Conservation (phyloP, 148 eudicot species). For the Camellia lanceoleosa region DNA sequence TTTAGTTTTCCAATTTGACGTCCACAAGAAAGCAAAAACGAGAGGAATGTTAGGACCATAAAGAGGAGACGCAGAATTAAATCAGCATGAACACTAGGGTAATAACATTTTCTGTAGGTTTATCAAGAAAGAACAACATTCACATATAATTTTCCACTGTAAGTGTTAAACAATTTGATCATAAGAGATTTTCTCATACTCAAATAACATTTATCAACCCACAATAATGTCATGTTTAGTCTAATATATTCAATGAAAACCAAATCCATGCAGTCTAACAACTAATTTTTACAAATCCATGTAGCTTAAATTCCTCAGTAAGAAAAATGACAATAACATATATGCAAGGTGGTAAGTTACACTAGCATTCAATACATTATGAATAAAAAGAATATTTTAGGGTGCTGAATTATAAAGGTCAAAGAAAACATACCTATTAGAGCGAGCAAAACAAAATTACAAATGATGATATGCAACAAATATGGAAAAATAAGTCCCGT, state of each 20-base stretch:
- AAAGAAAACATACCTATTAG: too few relatives aligned
- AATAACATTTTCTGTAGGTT: background rate
- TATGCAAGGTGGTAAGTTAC: background rate
- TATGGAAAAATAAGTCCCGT: background rate
- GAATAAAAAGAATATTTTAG: background rate
- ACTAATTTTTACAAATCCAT: background rate
- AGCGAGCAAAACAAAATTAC: background rate
- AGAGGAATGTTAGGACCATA: constrained; percentile 20
- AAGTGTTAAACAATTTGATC: background rate
- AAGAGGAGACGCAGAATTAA: background rate
- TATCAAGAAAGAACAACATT: background rate
- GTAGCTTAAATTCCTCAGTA: background rate
- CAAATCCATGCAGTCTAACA: too few relatives aligned
- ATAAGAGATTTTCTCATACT: too few relatives aligned
- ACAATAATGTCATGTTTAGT: background rate
- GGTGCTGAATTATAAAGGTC: background rate
- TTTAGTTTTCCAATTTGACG: constrained; percentile 17
- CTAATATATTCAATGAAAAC: background rate
- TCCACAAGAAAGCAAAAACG: constrained; percentile 9
- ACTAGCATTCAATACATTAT: background rate
- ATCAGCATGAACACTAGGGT: background rate
- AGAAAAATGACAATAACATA: background rate
- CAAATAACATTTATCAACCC: too few relatives aligned
- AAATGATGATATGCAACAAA: background rate
- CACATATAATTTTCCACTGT: background rate